phyloP scores from a whole-genome alignment of 495 filamentous ascomycete species.

The Trypethelium eluteriae region DNA sequence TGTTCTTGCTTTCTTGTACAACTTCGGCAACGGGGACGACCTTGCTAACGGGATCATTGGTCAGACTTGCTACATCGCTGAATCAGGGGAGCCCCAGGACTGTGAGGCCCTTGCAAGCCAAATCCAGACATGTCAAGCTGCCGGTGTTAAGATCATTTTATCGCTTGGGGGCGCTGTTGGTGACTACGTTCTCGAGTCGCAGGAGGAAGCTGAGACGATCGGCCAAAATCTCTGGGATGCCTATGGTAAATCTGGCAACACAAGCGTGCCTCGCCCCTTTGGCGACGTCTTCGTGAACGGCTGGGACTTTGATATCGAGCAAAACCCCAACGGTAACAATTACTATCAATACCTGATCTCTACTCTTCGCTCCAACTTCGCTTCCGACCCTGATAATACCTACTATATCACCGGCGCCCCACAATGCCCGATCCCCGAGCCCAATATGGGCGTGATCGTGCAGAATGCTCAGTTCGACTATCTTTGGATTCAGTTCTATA shows the following conservation, averaged over 20 bases:
- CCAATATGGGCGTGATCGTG: conserved; percentile 29
- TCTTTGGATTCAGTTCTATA: conserved; percentile 40
- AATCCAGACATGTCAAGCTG: conserved; percentile 33
- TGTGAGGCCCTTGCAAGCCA: conserved; percentile 12
- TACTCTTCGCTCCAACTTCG: conserved; percentile 30
- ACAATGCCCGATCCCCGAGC: conserved; percentile 37
- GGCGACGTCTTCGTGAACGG: conserved; percentile 35
- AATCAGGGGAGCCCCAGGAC: conserved; percentile 11
- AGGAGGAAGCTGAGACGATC: conserved; percentile 40
- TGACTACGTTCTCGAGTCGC: conserved; percentile 33
- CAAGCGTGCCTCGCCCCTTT: conserved; percentile 33
- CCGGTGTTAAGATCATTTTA: conserved; percentile 37
- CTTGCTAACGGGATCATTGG: conserved; percentile 27
- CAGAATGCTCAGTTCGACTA: conserved; percentile 34
- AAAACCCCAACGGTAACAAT: conserved; percentile 19
- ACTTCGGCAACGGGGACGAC: conserved; percentile 53
- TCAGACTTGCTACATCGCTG: conserved; percentile 33
- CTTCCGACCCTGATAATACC: conserved; percentile 18
- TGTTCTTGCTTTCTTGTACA: conserved; percentile 59
- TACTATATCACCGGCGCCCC: conserved; percentile 40
- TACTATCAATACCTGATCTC: conserved; percentile 30
- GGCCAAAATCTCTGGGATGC: conserved; percentile 57
- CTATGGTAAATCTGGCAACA: conserved; percentile 46
- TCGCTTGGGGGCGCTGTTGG: conserved; percentile 33
- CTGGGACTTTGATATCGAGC: conserved; percentile 40